Percentiles rank a stretch among this genome's conserved stretches.
Conservation (phyloP, 352 stramenopile genomes). For the Pythium folliculosum region DNA sequence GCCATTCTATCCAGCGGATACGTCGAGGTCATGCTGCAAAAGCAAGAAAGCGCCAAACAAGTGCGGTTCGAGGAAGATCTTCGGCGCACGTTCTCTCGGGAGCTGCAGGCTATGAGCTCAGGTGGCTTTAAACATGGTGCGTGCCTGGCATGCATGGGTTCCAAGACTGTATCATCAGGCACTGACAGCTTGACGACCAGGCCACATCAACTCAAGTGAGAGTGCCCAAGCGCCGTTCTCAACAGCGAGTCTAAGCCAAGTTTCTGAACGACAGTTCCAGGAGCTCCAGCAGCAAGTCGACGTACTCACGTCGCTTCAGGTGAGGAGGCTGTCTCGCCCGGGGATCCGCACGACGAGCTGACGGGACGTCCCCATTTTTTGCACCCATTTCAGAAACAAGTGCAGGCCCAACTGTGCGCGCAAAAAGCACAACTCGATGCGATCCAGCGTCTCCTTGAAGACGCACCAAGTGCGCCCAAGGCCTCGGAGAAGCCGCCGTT, state of each 20-base stretch:
- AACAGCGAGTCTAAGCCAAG: constrained; percentile 2
- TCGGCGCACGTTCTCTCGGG: constrained; percentile 49
- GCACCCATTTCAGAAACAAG: constrained; percentile 34
- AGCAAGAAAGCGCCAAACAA: constrained; percentile 58
- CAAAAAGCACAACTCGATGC: constrained; percentile 62
- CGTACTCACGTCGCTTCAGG: constrained; percentile 52
- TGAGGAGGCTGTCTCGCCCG: constrained; percentile 17
- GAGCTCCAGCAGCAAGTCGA: constrained; percentile 61
- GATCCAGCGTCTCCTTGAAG: constrained; percentile 50
- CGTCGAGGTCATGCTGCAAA: constrained; percentile 84
- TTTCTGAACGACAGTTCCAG: constrained; percentile 21
- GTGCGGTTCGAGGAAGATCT: constrained; percentile 55
- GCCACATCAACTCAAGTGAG: constrained; percentile 6
- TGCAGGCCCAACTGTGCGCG: constrained; percentile 53
- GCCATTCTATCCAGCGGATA: constrained; percentile 81
- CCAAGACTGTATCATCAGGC: no score
- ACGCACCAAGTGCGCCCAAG: constrained; percentile 19
- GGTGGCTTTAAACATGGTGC: constrained; percentile 27
- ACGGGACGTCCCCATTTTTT: neutral
- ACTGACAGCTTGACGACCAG: neutral
- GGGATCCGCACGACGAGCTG: neutral
- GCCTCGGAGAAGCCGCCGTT: constrained; percentile 40
- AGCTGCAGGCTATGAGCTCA: constrained; percentile 50
- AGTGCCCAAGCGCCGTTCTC: neutral
- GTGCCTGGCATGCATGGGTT: no score